Evolutionary conservation across 179 eudicot species (phyloP).

Genomic region (Nepenthes alata): DNA sequence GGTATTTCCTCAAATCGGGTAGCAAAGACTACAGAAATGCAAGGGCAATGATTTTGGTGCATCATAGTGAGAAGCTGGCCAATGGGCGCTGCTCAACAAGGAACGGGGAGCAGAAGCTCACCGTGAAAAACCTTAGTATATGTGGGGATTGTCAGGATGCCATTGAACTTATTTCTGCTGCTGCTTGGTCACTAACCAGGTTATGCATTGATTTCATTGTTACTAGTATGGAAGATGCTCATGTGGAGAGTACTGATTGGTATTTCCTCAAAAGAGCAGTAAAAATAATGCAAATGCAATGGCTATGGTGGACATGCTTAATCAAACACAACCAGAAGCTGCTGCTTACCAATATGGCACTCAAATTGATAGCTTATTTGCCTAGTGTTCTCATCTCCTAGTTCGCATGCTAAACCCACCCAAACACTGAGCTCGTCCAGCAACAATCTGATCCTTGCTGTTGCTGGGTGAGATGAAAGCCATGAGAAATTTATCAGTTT

Average conservation of each 20-base stretch:
- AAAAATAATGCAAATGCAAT: too few relatives aligned
- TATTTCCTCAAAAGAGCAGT: background rate
- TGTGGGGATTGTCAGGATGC: constrained; percentile 91
- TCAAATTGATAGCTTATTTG: too few relatives aligned
- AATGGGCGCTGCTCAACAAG: constrained; percentile 36
- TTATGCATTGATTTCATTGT: constrained; percentile 65
- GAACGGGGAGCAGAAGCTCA: constrained; percentile 44
- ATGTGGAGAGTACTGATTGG: constrained; percentile 71
- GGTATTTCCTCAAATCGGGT: background rate
- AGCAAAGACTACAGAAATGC: background rate
- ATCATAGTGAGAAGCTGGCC: constrained; percentile 85
- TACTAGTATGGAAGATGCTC: constrained; percentile 70
- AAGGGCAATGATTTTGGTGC: constrained; percentile 40
- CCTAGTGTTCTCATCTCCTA: too few relatives aligned
- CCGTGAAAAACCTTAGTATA: constrained; percentile 74
- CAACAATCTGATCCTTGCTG: too few relatives aligned
- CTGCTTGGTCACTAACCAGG: constrained; percentile 63
- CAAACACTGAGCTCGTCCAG: too few relatives aligned
- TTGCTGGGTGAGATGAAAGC: too few relatives aligned
- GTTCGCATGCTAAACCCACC: too few relatives aligned
- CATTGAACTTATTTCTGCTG: constrained; percentile 47
- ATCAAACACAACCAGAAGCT: too few relatives aligned
- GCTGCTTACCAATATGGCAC: too few relatives aligned
- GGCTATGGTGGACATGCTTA: too few relatives aligned
- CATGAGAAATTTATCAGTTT: too few relatives aligned